Conservation (phyloP, 768 basidiomycete species). For the Lactarius trivialis region DNA sequence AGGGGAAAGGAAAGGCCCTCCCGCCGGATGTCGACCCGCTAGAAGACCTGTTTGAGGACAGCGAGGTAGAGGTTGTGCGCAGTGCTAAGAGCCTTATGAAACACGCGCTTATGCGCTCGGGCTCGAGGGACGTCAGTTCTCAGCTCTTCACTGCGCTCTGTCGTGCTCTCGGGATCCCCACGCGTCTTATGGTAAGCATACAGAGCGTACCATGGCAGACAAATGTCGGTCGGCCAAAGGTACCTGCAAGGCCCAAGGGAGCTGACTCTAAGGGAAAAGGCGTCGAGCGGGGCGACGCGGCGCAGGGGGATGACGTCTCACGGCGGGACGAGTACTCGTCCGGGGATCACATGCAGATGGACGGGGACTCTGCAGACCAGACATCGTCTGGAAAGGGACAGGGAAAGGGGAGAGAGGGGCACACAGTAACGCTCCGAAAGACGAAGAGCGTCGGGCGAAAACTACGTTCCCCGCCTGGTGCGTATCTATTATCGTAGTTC, state of each 20-base stretch:
- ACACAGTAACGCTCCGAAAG: slow-evolving; percentile 54
- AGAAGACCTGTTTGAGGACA: slow-evolving; percentile 41
- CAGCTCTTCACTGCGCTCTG: slow-evolving; percentile 90
- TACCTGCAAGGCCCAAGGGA: slow-evolving; percentile 37
- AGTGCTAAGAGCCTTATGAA: slow-evolving; percentile 89
- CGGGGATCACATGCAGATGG: slow-evolving; percentile 38
- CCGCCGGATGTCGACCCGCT: slow-evolving; percentile 23
- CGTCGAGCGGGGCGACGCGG: slow-evolving; percentile 29
- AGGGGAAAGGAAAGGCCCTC: slow-evolving; percentile 14
- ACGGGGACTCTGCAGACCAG: slow-evolving; percentile 28
- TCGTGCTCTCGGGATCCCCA: slow-evolving; percentile 78
- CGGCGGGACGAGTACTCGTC: slow-evolving; percentile 25
- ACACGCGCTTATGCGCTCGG: slow-evolving; percentile 72
- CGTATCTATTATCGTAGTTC: background rate
- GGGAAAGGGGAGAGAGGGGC: slow-evolving; percentile 37
- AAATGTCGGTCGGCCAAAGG: slow-evolving; percentile 50
- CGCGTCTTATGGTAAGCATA: slow-evolving; percentile 81
- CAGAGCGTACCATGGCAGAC: slow-evolving; percentile 92
- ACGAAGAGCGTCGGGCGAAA: slow-evolving; percentile 45
- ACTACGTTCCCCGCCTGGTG: slow-evolving; percentile 28
- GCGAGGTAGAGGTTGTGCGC: slow-evolving; percentile 55
- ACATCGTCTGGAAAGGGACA: slow-evolving; percentile 45
- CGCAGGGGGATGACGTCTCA: slow-evolving; percentile 33
- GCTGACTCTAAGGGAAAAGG: slow-evolving; percentile 33
- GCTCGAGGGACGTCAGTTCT: slow-evolving; percentile 79